These are phyloP conservation scores for Taiozyma sp. DNA, from an alignment of 1,139 yeast species.

Conservation along the genomic window DNA sequence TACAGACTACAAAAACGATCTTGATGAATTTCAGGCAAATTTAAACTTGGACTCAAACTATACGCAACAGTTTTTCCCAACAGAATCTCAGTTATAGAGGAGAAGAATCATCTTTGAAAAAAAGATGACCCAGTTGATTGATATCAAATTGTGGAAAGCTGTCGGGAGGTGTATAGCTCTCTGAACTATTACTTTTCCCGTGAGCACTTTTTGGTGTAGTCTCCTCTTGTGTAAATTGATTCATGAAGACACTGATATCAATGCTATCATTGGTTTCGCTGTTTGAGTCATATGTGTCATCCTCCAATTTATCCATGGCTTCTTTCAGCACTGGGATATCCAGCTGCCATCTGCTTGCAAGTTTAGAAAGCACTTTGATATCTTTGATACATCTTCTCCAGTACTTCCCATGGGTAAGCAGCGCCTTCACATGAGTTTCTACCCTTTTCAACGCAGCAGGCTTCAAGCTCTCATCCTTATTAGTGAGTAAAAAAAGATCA, in stretches of 20 bases:
- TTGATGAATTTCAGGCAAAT: neutral
- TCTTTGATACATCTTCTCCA: conserved; percentile 27
- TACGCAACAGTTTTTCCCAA: neutral
- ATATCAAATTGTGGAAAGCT: neutral
- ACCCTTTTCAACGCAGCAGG: conserved; percentile 16
- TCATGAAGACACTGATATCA: conserved; percentile 1
- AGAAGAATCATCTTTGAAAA: neutral
- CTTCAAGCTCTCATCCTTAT: conserved; percentile 18
- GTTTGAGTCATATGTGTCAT: neutral
- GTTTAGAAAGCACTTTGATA: conserved; percentile 18
- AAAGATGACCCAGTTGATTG: neutral
- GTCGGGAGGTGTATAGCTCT: neutral
- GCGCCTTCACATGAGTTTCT: conserved; percentile 17
- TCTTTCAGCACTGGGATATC: conserved; percentile 9
- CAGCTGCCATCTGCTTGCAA: conserved; percentile 24
- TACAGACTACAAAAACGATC: neutral
- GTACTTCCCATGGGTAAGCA: conserved; percentile 17
- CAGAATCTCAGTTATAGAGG: neutral
- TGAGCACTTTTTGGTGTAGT: neutral
- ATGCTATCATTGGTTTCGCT: neutral
- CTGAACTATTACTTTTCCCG: neutral
- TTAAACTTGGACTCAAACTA: neutral
- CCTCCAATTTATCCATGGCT: neutral
- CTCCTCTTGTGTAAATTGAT: neutral
- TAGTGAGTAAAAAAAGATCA: conserved; percentile 25